A percentile compares a stretch with the other conserved stretches of the same genome.
Evolutionary conservation across 2,329 filamentous ascomycete genomes (phyloP).

Genomic region (Penicillium freii): DNA sequence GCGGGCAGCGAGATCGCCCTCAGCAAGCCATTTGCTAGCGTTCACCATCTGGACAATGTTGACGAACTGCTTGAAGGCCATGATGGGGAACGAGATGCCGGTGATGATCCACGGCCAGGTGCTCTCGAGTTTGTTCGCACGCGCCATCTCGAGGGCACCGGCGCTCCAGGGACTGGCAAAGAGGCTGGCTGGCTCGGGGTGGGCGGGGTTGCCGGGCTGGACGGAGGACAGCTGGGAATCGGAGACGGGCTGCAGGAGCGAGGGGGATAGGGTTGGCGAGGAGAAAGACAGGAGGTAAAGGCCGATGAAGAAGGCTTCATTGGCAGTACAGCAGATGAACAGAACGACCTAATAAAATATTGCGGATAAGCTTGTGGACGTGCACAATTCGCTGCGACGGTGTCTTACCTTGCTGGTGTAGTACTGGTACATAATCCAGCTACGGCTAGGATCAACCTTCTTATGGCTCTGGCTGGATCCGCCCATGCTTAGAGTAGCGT

Average conservation of each 20-base stretch:
- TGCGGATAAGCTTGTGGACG: background rate
- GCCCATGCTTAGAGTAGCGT: slow-evolving; percentile 85
- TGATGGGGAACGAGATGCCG: slow-evolving; percentile 76
- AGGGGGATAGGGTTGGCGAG: slow-evolving; percentile 81
- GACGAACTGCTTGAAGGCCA: slow-evolving; percentile 88
- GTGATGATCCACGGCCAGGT: slow-evolving; percentile 76
- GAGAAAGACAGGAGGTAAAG: slow-evolving; percentile 97
- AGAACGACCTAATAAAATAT: slow-evolving; percentile 68
- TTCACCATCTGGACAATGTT: slow-evolving; percentile 93
- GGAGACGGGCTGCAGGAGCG: slow-evolving; percentile 66
- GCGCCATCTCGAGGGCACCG: slow-evolving; percentile 84
- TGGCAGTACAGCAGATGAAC: slow-evolving; percentile 84
- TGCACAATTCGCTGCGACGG: background rate
- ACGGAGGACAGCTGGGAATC: slow-evolving; percentile 53
- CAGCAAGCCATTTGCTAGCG: slow-evolving; percentile 85
- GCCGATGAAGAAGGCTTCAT: slow-evolving; percentile 97
- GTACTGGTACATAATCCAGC: slow-evolving; percentile 88
- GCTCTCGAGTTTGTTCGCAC: slow-evolving; percentile 88
- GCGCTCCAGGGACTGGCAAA: slow-evolving; percentile 91
- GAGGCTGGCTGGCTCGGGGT: slow-evolving; percentile 67
- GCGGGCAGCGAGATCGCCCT: slow-evolving; percentile 67
- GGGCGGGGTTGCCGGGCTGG: slow-evolving; percentile 65
- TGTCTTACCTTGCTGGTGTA: slow-evolving; percentile 85
- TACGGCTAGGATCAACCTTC: slow-evolving; percentile 83
- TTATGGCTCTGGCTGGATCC: slow-evolving; percentile 82